These are phyloP conservation scores for Meripilus lineatus DNA, from an alignment of 1,284 basidiomycete genomes.

Conservation along the genomic window DNA sequence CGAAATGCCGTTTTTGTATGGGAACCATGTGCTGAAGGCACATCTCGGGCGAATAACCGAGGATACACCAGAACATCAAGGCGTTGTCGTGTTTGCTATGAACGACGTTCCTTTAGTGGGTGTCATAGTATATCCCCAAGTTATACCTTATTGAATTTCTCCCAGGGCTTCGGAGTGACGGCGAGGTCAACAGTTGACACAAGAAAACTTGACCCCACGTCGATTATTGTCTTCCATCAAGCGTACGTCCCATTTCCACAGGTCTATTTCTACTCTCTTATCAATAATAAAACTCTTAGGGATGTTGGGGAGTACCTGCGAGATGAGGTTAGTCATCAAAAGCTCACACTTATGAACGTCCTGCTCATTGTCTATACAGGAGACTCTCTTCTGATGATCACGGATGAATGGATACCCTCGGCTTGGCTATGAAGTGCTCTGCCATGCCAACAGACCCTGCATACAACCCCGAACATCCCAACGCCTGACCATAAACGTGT, in stretches of 20 bases:
- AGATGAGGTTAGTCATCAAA: slow-evolving; percentile 67
- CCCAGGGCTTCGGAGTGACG: slow-evolving; percentile 95
- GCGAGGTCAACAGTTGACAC: slow-evolving; percentile 95
- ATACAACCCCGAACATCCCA: too few species aligned
- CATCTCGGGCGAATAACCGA: slow-evolving; percentile 99
- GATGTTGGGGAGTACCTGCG: slow-evolving; percentile 95
- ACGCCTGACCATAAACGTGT: too few species aligned
- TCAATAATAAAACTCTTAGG: too few species aligned
- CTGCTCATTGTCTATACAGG: slow-evolving; percentile 34
- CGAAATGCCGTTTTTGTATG: slow-evolving; percentile 99
- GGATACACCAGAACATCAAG: slow-evolving; percentile 98
- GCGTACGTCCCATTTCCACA: slow-evolving; percentile 55
- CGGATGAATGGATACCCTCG: slow-evolving; percentile 7
- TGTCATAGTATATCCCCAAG: slow-evolving; percentile 9
- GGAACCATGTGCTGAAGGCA: slow-evolving; percentile 98
- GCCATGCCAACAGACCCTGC: too few species aligned
- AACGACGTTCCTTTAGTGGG: slow-evolving; percentile 84
- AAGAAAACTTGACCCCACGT: slow-evolving; percentile 95
- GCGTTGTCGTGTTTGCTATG: slow-evolving; percentile 97
- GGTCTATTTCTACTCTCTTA: background rate
- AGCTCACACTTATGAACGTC: slow-evolving; percentile 9
- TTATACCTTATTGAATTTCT: background rate
- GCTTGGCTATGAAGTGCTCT: slow-evolving; percentile 29
- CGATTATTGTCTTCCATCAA: slow-evolving; percentile 98
- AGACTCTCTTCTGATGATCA: slow-evolving; percentile 60